Percentiles rank a stretch among this genome's conserved stretches.
Evolutionary conservation across 495 filamentous ascomycete species (phyloP).

Genomic region (Podospora conica): DNA sequence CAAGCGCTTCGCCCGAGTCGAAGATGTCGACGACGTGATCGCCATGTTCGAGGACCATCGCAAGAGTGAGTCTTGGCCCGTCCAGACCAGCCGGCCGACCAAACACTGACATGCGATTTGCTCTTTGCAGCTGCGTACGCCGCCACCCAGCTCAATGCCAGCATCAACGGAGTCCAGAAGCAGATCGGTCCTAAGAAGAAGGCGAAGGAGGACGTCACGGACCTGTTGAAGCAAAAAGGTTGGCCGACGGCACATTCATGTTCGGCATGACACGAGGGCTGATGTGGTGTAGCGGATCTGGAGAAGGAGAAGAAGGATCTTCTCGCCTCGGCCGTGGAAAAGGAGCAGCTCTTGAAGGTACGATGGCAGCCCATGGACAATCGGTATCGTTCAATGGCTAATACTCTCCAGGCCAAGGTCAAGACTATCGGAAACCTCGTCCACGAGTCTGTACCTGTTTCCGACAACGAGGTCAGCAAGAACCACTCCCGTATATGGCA

Average conservation of each 20-base stretch:
- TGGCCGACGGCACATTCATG: background rate
- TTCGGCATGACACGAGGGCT: background rate
- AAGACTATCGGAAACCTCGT: slow-evolving; percentile 90
- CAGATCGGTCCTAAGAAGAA: slow-evolving; percentile 91
- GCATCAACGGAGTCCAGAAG: slow-evolving; percentile 84
- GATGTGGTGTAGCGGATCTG: slow-evolving; percentile 42
- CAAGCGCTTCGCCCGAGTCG: slow-evolving; percentile 69
- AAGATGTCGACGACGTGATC: slow-evolving; percentile 85
- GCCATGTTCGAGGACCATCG: slow-evolving; percentile 81
- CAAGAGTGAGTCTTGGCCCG: slow-evolving; percentile 50
- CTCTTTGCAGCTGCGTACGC: slow-evolving; percentile 52
- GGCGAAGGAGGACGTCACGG: slow-evolving; percentile 87
- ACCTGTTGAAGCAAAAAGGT: slow-evolving; percentile 65
- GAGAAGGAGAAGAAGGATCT: slow-evolving; percentile 75
- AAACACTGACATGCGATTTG: background rate
- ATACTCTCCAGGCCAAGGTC: slow-evolving; percentile 54
- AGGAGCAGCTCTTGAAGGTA: slow-evolving; percentile 56
- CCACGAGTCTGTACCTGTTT: slow-evolving; percentile 85
- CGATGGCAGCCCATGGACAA: background rate
- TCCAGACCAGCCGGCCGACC: background rate
- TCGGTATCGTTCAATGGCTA: background rate
- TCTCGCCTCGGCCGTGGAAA: slow-evolving; percentile 64
- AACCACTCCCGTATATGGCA: background rate
- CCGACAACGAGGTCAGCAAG: slow-evolving; percentile 67
- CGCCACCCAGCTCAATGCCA: slow-evolving; percentile 68